Percentiles rank a stretch among this genome's conserved stretches.
These are phyloP conservation scores for Aspergillus aculeatus DNA, from an alignment of 2,329 filamentous ascomycete species.

Conservation along the genomic window DNA sequence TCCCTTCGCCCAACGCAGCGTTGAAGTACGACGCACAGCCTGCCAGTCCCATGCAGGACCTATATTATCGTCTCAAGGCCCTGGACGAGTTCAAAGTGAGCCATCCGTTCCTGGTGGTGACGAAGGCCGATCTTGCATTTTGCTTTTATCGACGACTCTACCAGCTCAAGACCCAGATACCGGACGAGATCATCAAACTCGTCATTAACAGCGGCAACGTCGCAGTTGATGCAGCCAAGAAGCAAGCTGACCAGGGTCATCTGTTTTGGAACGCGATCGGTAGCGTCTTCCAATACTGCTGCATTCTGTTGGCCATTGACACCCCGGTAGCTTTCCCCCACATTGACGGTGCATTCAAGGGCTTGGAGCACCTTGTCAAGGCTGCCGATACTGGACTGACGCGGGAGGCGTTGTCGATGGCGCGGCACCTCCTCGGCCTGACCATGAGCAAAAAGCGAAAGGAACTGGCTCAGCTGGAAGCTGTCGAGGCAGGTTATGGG, in stretches of 20 bases:
- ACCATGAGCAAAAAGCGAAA: constrained; percentile 31
- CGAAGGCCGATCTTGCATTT: constrained; percentile 31
- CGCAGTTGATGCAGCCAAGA: constrained; percentile 24
- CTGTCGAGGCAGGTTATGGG: constrained; percentile 25
- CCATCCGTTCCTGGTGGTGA: constrained; percentile 30
- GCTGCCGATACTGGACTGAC: constrained; percentile 28
- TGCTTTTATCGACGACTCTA: constrained; percentile 36
- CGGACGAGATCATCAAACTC: constrained; percentile 22
- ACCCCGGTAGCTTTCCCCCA: constrained; percentile 21
- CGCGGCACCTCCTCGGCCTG: constrained; percentile 29
- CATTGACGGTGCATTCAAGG: constrained; percentile 24
- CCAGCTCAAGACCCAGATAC: constrained; percentile 24
- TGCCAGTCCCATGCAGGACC: constrained; percentile 19
- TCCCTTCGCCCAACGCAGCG: constrained; percentile 28
- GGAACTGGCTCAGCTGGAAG: constrained; percentile 29
- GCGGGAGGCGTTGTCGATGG: constrained; percentile 29
- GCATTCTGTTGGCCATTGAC: constrained; percentile 30
- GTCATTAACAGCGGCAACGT: constrained; percentile 26
- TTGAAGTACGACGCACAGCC: constrained; percentile 20
- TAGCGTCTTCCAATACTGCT: constrained; percentile 34
- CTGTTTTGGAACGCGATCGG: constrained; percentile 34
- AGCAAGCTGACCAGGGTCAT: constrained; percentile 23
- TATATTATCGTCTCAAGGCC: constrained; percentile 25
- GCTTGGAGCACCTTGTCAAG: constrained; percentile 28
- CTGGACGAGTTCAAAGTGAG: constrained; percentile 16